These are phyloP conservation scores for Atkinsonella texensis DNA, from an alignment of 2,329 filamentous ascomycete species.

Conservation along the genomic window DNA sequence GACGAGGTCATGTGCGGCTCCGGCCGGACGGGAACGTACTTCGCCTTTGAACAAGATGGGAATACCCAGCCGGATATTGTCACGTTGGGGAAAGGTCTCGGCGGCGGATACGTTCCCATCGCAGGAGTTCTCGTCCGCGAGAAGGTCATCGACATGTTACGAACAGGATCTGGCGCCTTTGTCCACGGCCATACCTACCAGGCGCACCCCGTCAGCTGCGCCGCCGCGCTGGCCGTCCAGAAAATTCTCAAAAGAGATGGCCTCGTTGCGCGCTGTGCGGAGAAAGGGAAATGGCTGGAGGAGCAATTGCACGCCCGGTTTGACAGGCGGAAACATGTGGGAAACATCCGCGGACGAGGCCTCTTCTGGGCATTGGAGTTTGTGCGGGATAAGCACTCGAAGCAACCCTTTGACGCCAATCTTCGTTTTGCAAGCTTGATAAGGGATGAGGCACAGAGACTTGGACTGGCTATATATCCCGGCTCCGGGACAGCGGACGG, in stretches of 20 bases:
- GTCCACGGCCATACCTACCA: constrained; percentile 17
- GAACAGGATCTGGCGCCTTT: constrained; percentile 4
- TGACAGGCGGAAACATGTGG: constrained; percentile 35
- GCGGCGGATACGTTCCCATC: constrained; percentile 42
- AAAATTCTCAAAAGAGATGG: constrained; percentile 43
- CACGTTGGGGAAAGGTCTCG: constrained; percentile 54
- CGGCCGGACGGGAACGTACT: constrained; percentile 47
- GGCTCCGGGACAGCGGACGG: too few relatives aligned
- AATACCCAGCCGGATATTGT: constrained; percentile 46
- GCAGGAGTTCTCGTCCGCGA: constrained; percentile 2
- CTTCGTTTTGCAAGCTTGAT: too few relatives aligned
- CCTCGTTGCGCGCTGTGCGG: constrained; percentile 44
- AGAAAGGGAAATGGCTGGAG: constrained; percentile 38
- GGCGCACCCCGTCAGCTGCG: constrained; percentile 14
- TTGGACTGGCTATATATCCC: too few relatives aligned
- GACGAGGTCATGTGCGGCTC: constrained; percentile 60
- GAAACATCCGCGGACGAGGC: constrained; percentile 48
- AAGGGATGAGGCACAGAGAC: too few relatives aligned
- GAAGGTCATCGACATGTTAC: constrained; percentile 3
- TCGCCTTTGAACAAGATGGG: constrained; percentile 51
- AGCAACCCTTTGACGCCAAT: too few relatives aligned
- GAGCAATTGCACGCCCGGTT: constrained; percentile 30
- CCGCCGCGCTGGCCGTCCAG: constrained; percentile 14
- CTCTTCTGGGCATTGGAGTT: too few relatives aligned
- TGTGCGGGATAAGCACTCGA: too few relatives aligned